phyloP scores from a whole-genome alignment of 75 land plant species.

The Cupressus sempervirens region DNA sequence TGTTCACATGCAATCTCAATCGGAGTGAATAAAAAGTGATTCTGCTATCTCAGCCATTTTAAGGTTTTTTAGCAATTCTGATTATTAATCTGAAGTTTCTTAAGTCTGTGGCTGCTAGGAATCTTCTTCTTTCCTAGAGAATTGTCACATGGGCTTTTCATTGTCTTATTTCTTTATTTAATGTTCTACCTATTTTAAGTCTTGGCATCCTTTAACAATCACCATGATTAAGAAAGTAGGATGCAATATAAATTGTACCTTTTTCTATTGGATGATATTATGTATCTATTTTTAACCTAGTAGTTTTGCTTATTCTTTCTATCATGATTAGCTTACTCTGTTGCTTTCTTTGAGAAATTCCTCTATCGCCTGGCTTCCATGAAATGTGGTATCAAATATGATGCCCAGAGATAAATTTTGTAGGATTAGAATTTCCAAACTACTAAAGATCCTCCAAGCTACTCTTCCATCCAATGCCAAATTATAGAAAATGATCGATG shows the following conservation, averaged over 20 bases:
- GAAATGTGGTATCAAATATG: neutral
- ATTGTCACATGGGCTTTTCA: neutral
- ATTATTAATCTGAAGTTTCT: neutral
- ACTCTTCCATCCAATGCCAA: neutral
- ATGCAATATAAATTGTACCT: neutral
- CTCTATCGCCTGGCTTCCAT: neutral
- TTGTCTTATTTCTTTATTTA: neutral
- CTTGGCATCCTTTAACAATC: neutral
- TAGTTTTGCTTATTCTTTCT: neutral
- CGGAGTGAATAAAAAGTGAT: neutral
- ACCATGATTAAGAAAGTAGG: neutral
- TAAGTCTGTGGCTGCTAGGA: neutral
- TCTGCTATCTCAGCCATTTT: neutral
- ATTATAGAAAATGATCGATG: neutral
- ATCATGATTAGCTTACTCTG: neutral
- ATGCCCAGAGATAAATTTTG: neutral
- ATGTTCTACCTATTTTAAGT: neutral
- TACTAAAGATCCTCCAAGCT: neutral
- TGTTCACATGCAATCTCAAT: neutral
- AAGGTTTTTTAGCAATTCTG: neutral
- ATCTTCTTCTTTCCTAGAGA: neutral
- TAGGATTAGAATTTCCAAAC: neutral
- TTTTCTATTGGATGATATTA: neutral
- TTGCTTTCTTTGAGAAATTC: neutral
- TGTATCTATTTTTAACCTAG: neutral